Percentiles rank a stretch among this genome's conserved stretches.
Conservation (phyloP, 176 grass and related monocot species). For the Microstegium vimineum region DNA sequence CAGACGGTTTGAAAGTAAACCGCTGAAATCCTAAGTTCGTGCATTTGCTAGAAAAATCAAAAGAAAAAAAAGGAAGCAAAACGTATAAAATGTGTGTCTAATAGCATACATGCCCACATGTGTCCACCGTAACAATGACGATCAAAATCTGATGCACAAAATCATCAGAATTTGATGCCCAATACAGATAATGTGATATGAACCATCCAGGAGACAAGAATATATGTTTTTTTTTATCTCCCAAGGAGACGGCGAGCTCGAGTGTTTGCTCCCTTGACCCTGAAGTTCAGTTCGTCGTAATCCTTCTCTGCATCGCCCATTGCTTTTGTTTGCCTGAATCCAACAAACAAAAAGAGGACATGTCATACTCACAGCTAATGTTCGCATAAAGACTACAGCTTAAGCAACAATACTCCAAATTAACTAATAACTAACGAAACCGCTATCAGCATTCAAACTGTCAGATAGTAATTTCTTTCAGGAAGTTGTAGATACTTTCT, state of each 20-base stretch:
- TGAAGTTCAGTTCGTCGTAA: conserved; percentile 57
- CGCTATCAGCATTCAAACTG: not conserved
- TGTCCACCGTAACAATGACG: not conserved
- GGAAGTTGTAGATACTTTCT: not conserved
- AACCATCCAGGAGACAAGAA: conserved; percentile 11
- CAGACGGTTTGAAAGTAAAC: not conserved
- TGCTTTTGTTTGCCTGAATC: conserved; percentile 57
- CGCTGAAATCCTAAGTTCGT: not conserved
- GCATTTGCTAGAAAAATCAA: not conserved
- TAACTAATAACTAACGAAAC: not conserved
- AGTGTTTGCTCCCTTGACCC: conserved; percentile 62
- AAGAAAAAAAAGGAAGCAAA: not conserved
- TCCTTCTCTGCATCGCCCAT: conserved; percentile 55
- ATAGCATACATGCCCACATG: conserved; percentile 17
- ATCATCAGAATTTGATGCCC: not conserved
- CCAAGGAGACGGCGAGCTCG: conserved; percentile 59
- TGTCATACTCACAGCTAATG: not conserved
- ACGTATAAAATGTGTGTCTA: not conserved
- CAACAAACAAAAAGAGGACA: conserved; percentile 19
- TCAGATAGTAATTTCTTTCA: not conserved
- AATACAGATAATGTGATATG: not conserved
- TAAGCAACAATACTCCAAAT: not conserved
- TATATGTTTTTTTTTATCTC: conserved; percentile 28
- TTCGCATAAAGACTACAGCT: not conserved
- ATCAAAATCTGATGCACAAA: conserved; percentile 12